Evolutionary conservation across 202 grass and related monocot species (phyloP), one percentile per base, ranked within the genome.

Genomic region (Schoenoplectus triqueter): DNA sequence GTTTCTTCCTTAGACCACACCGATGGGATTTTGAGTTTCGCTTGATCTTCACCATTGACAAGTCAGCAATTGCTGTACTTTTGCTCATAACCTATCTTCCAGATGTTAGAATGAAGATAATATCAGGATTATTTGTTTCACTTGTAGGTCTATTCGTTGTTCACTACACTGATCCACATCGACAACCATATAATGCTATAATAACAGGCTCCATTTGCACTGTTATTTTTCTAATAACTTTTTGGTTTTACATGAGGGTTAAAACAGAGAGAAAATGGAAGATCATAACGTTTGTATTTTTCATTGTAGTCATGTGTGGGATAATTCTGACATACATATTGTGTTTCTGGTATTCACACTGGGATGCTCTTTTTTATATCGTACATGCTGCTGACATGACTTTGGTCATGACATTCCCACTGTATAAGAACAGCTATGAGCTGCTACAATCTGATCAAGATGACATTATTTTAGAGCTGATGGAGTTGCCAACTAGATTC

Each of bases 401-500:
- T 21, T 17, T 71, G 69, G 19, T 55, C 64, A 10, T 69, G 10
- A 51, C 77, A 21, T 60, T 70, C 10, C 51, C 65, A 3, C 52
- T 55, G 17, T 44, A 20, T 44, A 56, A 67, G 19, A 48, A 8
- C 69, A 18, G 31, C 21, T 54, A 7, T 45, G 76, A 85, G 48
- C 9, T 4, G 40, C 19, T 73, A 2, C 48, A 46, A 17, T 20
- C 21, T 15, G 5, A 46, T 46, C 50, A 85, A 17, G 48, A 79
- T 68, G 17, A 84, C 15, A 52, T 31, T 31, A 31, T 57, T 71
- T 82, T 88, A 59, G 81, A 64, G 15, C 84, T 93, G 78, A 82
- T 87, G 0, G 86, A 85, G 7, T 67, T 90, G 69, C 91, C 87
- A 0, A 73, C 55, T 10, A 86, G 75, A 59, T 94, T 81, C 85